These are phyloP conservation scores for Zygotorulaspora mrakii DNA, from an alignment of 1,139 yeast species.

Conservation along the genomic window DNA sequence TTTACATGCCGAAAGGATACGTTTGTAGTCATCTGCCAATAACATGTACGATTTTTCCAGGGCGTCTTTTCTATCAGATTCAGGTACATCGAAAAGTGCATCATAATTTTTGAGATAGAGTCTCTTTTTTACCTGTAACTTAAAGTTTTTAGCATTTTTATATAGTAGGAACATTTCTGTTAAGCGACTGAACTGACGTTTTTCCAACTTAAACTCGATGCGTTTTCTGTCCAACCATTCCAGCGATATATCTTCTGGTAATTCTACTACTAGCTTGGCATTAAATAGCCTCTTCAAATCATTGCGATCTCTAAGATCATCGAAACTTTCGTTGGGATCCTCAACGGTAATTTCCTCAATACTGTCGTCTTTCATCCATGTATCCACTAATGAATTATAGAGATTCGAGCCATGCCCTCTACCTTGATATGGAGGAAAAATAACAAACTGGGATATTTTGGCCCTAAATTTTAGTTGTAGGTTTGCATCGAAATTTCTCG, in stretches of 20 bases:
- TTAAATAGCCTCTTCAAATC: slow-evolving; percentile 58
- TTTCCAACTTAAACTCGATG: slow-evolving; percentile 56
- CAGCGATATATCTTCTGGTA: slow-evolving; percentile 25
- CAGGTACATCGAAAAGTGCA: slow-evolving; percentile 64
- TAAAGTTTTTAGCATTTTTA: slow-evolving; percentile 34
- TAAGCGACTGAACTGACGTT: slow-evolving; percentile 72
- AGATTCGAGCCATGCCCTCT: slow-evolving; percentile 66
- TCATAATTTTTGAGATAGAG: slow-evolving; percentile 75
- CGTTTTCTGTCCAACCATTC: slow-evolving; percentile 44
- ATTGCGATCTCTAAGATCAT: slow-evolving; percentile 79
- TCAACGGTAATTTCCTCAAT: slow-evolving; percentile 84
- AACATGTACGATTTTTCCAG: slow-evolving; percentile 14
- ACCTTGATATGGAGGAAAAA: slow-evolving; percentile 77
- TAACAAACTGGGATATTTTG: slow-evolving; percentile 82
- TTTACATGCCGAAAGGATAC: slow-evolving; percentile 13
- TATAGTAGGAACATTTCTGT: slow-evolving; percentile 69
- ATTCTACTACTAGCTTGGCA: slow-evolving; percentile 31
- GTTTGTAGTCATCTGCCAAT: slow-evolving; percentile 16
- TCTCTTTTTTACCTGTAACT: slow-evolving; percentile 67
- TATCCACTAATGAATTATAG: slow-evolving; percentile 51
- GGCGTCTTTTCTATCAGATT: slow-evolving; percentile 32
- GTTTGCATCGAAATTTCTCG: slow-evolving; percentile 50
- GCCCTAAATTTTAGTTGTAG: slow-evolving; percentile 47
- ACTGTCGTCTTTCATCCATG: slow-evolving; percentile 51
- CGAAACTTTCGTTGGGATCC: slow-evolving; percentile 92